Base-by-base conservation (phyloP, 192 early-diverging fungal species). In the Entomortierella parvispora region DNA sequence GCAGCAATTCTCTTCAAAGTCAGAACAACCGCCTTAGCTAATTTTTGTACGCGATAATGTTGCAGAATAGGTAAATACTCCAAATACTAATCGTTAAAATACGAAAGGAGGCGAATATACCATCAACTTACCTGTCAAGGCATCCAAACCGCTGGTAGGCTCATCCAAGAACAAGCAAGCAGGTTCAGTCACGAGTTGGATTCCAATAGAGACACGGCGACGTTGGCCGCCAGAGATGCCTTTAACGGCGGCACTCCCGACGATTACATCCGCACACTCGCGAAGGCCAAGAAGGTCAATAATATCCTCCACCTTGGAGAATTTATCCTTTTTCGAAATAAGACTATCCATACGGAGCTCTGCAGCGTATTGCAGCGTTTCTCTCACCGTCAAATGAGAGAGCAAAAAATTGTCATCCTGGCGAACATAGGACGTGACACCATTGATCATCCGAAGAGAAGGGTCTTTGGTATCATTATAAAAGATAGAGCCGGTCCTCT, bases 291-390 rank as follows among this genome's bases (percentile, higher is more conserved):
- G 49, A 14, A 77, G 60, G 17, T 77, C 74, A 58, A 77, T 77
- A 17, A 77, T 77, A 26, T 77, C 74, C 18, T 68, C 74, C 23
- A 77, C 74, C 34, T 77, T 77, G 52, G 53, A 43, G 32, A 51
- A 58, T 23, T 77, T 77, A 7, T 68, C 53, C 2, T 43, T 48
- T 44, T 53, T 68, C 12, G 74, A 34, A 22, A 77, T 53, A 9
- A 43, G 44, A 31, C 23, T 50, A 26, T 77, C 65, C 55, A 96
- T 84, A 14, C 90, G 83, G 60, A 96, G 81, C 33, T 82, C 83
- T 22, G 95, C 93, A 8, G 92, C 88, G 60, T 94, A 95, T 42
- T 84, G 55, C 28, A 96, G 77, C 0, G 89, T 93, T 77, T 96
- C 93, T 23, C 89, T 81, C 4, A 96, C 94, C 12, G 93, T 95